phyloP scores from a whole-genome alignment of 2,329 filamentous ascomycete genomes.

The Penicillium sp. region DNA sequence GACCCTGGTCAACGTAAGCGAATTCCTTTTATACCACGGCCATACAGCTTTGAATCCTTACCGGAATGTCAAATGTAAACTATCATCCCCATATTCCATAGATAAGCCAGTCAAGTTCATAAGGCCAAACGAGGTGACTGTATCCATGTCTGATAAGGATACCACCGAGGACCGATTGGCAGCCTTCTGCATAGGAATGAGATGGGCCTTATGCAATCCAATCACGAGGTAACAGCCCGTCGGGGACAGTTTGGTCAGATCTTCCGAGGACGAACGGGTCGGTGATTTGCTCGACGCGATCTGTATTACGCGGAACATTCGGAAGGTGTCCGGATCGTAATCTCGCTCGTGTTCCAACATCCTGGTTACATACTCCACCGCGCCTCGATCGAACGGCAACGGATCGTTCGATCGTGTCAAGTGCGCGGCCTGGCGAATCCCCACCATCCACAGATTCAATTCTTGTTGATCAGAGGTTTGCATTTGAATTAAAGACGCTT shows the following conservation, averaged over 20 bases:
- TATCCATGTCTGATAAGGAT: conserved; percentile 52
- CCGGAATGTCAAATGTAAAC: conserved; percentile 65
- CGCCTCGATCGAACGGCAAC: conserved; percentile 56
- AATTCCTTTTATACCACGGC: not conserved
- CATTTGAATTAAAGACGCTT: conserved; percentile 62
- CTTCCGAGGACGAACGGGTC: conserved; percentile 62
- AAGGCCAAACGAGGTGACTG: conserved; percentile 60
- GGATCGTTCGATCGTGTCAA: conserved; percentile 54
- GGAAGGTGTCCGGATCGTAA: conserved; percentile 66
- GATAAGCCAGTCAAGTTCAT: conserved; percentile 61
- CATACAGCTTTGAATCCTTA: conserved; percentile 24
- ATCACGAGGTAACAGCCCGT: conserved; percentile 68
- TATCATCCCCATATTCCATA: conserved; percentile 63
- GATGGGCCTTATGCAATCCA: conserved; percentile 67
- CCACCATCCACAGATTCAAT: conserved; percentile 63
- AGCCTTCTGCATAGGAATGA: conserved; percentile 64
- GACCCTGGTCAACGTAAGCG: conserved; percentile 34
- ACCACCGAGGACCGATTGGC: conserved; percentile 55
- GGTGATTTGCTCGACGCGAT: conserved; percentile 58
- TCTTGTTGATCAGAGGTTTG: conserved; percentile 65
- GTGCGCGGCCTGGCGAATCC: conserved; percentile 60
- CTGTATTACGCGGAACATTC: conserved; percentile 68
- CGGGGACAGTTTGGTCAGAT: conserved; percentile 63
- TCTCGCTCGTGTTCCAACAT: conserved; percentile 66
- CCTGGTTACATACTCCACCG: conserved; percentile 62